Conservation (phyloP, 2,329 filamentous ascomycete species). For the Ceratocystiopsis brevicomis region DNA sequence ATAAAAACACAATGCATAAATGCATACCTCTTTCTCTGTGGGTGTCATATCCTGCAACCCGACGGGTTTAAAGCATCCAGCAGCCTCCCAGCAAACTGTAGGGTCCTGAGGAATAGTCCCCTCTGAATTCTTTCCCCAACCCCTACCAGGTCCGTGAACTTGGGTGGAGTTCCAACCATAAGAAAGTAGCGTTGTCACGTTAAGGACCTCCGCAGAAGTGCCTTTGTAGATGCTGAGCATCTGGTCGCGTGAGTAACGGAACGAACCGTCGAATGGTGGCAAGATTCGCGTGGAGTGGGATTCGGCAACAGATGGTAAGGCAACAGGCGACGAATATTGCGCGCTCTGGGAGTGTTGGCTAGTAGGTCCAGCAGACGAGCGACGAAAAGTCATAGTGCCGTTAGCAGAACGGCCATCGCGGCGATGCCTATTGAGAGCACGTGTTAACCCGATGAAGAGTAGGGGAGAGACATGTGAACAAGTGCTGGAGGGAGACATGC, state of each 20-base stretch:
- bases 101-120: conserved; percentile 57
- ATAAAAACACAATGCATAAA: neutral
- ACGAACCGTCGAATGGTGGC: conserved; percentile 26
- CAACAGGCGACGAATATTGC: no score
- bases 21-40: conserved; percentile 40
- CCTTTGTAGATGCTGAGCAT: conserved; percentile 54
- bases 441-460: neutral
- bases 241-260: conserved; percentile 61
- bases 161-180: conserved; percentile 63
- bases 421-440: conserved; percentile 28
- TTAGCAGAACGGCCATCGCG: conserved; percentile 38
- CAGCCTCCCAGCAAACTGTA: conserved; percentile 79
- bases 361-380: conserved; percentile 39
- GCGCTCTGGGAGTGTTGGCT: conserved; percentile 9
- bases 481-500: conserved; percentile 1
- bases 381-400: conserved; percentile 45
- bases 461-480: neutral
- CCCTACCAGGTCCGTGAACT: conserved; percentile 43
- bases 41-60: conserved; percentile 49
- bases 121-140: conserved; percentile 65
- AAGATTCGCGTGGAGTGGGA: conserved; percentile 16
- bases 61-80: conserved; percentile 51
- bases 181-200: conserved; percentile 50
- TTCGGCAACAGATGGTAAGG: conserved; percentile 13
- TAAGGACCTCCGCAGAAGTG: conserved; percentile 24